phyloP scores from a whole-genome alignment of 1,284 basidiomycete genomes.

The Microbotryum silenes-acaulis region DNA sequence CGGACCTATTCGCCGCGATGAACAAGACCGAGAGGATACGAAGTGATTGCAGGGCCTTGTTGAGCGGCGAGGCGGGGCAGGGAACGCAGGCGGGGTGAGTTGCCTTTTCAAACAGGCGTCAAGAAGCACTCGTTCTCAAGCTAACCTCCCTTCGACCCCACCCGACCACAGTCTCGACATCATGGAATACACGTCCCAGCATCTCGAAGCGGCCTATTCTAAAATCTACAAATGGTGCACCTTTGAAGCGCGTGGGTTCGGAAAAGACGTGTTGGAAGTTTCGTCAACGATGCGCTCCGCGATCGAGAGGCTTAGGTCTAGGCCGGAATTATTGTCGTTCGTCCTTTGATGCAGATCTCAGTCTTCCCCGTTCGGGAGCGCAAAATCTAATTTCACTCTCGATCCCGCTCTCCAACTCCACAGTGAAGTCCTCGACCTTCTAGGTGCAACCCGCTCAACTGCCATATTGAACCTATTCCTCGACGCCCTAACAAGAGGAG shows the following conservation, averaged over 20 bases:
- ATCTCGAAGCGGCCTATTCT: conserved; percentile 80
- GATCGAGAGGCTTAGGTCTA: conserved; percentile 59
- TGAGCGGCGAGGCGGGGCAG: conserved; percentile 72
- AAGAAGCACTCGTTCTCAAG: too few species aligned
- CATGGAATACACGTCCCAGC: conserved; percentile 67
- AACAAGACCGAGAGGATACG: conserved; percentile 77
- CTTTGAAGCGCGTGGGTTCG: conserved; percentile 76
- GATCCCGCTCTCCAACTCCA: background rate
- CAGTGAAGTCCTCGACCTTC: conserved; percentile 67
- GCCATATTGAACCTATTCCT: conserved; percentile 74
- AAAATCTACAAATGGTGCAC: conserved; percentile 81
- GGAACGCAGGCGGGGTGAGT: conserved; percentile 69
- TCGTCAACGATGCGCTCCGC: conserved; percentile 61
- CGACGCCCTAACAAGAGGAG: conserved; percentile 79
- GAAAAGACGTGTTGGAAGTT: conserved; percentile 68
- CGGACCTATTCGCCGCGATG: conserved; percentile 72
- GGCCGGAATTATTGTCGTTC: conserved; percentile 71
- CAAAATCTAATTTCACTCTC: background rate
- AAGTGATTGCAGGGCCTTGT: conserved; percentile 71
- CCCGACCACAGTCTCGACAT: conserved; percentile 62
- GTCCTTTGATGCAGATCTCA: background rate
- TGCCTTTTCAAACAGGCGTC: background rate
- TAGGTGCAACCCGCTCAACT: conserved; percentile 73
- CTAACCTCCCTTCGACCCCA: background rate
- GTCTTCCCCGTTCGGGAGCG: background rate